Base-by-base conservation (phyloP, 495 filamentous ascomycete genomes). In the Articulospora tetracladia region DNA sequence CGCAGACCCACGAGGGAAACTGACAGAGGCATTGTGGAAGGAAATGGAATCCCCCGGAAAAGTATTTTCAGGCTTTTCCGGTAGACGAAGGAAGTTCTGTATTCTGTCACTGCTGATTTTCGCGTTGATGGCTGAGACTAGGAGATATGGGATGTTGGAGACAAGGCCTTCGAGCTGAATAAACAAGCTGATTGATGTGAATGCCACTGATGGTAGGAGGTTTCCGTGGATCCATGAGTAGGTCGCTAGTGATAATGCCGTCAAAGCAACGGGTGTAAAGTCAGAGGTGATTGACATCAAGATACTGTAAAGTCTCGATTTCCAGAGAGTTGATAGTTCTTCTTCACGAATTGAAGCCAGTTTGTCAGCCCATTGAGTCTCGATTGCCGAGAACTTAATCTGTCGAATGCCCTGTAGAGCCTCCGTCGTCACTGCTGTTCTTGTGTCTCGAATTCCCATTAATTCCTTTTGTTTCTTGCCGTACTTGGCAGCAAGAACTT, bases 341-440 rank as follows among this genome's bases (percentile, higher is more conserved):
- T 50, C 28, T 10, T 62, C 60, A 47, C 70, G 60, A 15, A 65
- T 23, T n/a, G 56, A 12, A 3, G 50, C 41, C 26, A 72, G 69
- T 26, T 59, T 57, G 2, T 58, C 39, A 41, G 63, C 26, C 70
- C 72, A 74, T 30, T 68, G 53, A 19, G 17, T 27, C 46, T 74
- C 72, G 12, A 57, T 51, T 0, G 68, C 68, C 25, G 69, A 66
- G 19, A 72, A 72, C 50, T 74, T 74, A 59, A 74, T 72, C 39
- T 74, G 72, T 2, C 69, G 61, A 20, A 74, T 67, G 20, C 66
- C 70, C 25, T 68, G 62, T n/a, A 74, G 44, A 4, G 66, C 63
- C 41, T 74, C 72, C 7, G 62, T 62, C 3, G 72, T 36, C 0
- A 63, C 49, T 25, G 12, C 44, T 20, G 60, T 63, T 34, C 65